Conservation (phyloP, 805 yeast genomes). For the Blastobotrys americana region DNA sequence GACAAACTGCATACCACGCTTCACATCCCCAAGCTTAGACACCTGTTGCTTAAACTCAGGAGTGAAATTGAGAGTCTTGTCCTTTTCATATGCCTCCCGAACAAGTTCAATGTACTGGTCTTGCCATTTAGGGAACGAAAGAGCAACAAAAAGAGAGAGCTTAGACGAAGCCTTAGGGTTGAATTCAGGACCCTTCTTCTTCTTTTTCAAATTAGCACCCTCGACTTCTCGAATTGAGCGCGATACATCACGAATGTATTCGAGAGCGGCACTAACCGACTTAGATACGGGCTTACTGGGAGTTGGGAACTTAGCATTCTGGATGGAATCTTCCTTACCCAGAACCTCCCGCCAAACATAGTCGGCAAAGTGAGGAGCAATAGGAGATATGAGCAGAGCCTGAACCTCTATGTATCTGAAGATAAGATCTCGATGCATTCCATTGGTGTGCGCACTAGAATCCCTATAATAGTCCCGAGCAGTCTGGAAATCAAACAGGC, state of each 20-base stretch:
- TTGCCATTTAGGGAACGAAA: constrained; percentile 88
- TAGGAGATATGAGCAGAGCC: constrained; percentile 75
- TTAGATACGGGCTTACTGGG: constrained; percentile 59
- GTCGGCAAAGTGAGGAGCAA: constrained; percentile 95
- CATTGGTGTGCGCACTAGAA: constrained; percentile 39
- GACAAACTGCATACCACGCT: constrained; percentile 97
- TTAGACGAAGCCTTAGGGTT: constrained; percentile 68
- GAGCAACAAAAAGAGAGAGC: constrained; percentile 65
- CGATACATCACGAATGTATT: constrained; percentile 68
- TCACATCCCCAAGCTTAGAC: constrained; percentile 59
- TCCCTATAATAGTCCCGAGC: constrained; percentile 97
- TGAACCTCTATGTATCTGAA: constrained; percentile 80
- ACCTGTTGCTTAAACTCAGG: constrained; percentile 35
- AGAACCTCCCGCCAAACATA: constrained; percentile 79
- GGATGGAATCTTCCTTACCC: constrained; percentile 58
- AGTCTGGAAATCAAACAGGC: constrained; percentile 89
- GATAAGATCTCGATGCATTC: constrained; percentile 79
- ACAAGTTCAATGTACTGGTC: constrained; percentile 74
- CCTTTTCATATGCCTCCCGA: constrained; percentile 35
- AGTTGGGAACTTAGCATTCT: constrained; percentile 73
- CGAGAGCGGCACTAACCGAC: constrained; percentile 58
- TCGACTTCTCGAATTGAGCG: constrained; percentile 91
- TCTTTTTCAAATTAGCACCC: constrained; percentile 78
- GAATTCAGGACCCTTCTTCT: constrained; percentile 67
- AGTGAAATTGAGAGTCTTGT: constrained; percentile 28